Conservation (phyloP, 306 rosid species). For the Quercus berberidifolia region DNA sequence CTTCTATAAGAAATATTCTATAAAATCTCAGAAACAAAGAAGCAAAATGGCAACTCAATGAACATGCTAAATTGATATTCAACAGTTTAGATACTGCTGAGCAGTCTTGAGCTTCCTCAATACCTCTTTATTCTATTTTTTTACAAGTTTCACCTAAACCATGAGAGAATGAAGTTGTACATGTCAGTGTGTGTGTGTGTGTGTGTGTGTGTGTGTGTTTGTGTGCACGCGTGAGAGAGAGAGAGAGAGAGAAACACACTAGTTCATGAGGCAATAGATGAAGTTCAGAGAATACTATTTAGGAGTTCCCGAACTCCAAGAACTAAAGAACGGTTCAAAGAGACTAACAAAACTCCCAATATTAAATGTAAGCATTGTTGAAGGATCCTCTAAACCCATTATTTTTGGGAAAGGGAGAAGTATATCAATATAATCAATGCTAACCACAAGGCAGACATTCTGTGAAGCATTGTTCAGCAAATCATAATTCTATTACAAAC, state of each 20-base stretch:
- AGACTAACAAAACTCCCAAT: neutral
- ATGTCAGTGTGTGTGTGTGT: neutral
- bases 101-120: no score
- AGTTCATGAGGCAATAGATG: neutral
- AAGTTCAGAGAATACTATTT: neutral
- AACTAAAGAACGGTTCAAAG: slow-evolving; percentile 2
- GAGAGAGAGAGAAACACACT: neutral
- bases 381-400: slow-evolving; percentile 17
- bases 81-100: neutral
- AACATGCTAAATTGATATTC: neutral
- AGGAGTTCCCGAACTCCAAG: slow-evolving; percentile 27
- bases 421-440: slow-evolving; percentile 14
- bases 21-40: neutral
- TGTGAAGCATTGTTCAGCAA: neutral
- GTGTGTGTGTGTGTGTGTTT: no score
- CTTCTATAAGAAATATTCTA: neutral
- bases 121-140: neutral
- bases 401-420: neutral
- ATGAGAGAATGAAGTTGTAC: neutral
- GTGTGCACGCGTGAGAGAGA: no score
- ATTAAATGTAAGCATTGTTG: neutral
- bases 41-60: neutral
- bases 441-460: neutral
- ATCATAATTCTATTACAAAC: neutral
- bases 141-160: neutral